Evolutionary conservation across 2,329 filamentous ascomycete species (phyloP).

Genomic region (Sordariomycetes sp.): DNA sequence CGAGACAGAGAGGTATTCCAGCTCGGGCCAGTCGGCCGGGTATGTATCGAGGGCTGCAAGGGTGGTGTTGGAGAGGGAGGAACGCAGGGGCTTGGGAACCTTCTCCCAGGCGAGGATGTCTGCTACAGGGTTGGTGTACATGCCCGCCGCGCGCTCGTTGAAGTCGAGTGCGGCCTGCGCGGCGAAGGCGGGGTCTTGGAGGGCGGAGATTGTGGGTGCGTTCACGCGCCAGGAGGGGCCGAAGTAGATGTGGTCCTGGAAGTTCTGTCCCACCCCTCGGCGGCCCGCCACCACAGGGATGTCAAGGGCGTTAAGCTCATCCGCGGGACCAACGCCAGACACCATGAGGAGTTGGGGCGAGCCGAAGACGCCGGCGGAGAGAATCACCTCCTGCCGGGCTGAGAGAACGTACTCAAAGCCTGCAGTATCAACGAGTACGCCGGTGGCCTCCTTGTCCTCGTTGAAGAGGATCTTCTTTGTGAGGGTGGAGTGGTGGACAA

Average conservation of each 20-base stretch:
- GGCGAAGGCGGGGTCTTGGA: neutral
- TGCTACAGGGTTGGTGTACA: conserved; percentile 8
- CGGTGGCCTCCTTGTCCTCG: conserved; percentile 23
- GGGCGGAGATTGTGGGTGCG: neutral
- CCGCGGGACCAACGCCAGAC: conserved; percentile 21
- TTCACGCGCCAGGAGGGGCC: neutral
- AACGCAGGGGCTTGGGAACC: conserved; percentile 9
- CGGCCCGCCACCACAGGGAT: conserved; percentile 40
- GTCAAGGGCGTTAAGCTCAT: conserved; percentile 19
- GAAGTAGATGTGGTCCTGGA: conserved; percentile 20
- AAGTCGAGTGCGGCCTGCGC: neutral
- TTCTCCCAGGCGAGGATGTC: conserved; percentile 16
- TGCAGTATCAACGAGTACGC: conserved; percentile 21
- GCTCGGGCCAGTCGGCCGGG: conserved; percentile 11
- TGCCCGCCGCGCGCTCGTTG: neutral
- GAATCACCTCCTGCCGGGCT: conserved; percentile 9
- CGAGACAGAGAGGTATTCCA: conserved; percentile 8
- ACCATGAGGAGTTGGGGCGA: conserved; percentile 25
- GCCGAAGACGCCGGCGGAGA: conserved; percentile 18
- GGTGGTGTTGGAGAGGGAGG: conserved; percentile 10
- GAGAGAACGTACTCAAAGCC: conserved; percentile 10
- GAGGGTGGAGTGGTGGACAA: conserved; percentile 26
- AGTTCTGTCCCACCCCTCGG: conserved; percentile 62
- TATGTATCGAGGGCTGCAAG: conserved; percentile 7
- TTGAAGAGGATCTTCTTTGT: conserved; percentile 35